Percentiles rank a stretch among this genome's conserved stretches.
phyloP scores from a whole-genome alignment of 495 filamentous ascomycete genomes.

The Patellaria atrata region DNA sequence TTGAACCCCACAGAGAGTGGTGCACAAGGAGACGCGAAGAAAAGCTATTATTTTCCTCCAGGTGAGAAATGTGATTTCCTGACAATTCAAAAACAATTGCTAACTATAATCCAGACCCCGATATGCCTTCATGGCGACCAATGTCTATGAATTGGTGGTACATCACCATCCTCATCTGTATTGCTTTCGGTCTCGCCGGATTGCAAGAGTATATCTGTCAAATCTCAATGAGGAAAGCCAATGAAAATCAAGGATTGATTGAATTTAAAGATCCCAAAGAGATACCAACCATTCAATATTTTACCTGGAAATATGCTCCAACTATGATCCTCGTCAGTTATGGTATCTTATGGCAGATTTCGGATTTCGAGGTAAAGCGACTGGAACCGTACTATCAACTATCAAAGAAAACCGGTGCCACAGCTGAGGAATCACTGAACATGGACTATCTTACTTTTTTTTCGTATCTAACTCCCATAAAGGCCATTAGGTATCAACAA shows the following conservation, averaged over 20 bases:
- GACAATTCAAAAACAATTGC: slow-evolving; percentile 6
- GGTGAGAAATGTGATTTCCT: slow-evolving; percentile 12
- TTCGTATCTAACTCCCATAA: slow-evolving; percentile 46
- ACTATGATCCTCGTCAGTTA: slow-evolving; percentile 53
- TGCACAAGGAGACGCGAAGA: slow-evolving; percentile 6
- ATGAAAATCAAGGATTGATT: slow-evolving; percentile 25
- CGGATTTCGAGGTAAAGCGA: slow-evolving; percentile 60
- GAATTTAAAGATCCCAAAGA: slow-evolving; percentile 39
- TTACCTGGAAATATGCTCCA: slow-evolving; percentile 59
- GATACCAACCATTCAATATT: slow-evolving; percentile 40
- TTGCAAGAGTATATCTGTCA: slow-evolving; percentile 48
- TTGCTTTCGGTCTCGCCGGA: slow-evolving; percentile 41
- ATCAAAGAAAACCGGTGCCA: slow-evolving; percentile 44
- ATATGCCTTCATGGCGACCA: slow-evolving; percentile 56
- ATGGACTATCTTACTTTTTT: slow-evolving; percentile 57
- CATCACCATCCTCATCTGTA: slow-evolving; percentile 37
- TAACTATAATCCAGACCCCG: slow-evolving; percentile 20
- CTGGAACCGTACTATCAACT: slow-evolving; percentile 64
- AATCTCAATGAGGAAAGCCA: slow-evolving; percentile 27
- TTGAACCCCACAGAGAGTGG: slow-evolving; percentile 3
- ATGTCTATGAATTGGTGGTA: slow-evolving; percentile 56
- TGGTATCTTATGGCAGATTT: slow-evolving; percentile 61
- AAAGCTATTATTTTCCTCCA: slow-evolving; percentile 21
- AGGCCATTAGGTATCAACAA: slow-evolving; percentile 43
- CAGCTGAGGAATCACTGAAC: slow-evolving; percentile 54